Evolutionary conservation across 1,284 basidiomycete species (phyloP).

Genomic region (Tetrapyrgos nigripes): DNA sequence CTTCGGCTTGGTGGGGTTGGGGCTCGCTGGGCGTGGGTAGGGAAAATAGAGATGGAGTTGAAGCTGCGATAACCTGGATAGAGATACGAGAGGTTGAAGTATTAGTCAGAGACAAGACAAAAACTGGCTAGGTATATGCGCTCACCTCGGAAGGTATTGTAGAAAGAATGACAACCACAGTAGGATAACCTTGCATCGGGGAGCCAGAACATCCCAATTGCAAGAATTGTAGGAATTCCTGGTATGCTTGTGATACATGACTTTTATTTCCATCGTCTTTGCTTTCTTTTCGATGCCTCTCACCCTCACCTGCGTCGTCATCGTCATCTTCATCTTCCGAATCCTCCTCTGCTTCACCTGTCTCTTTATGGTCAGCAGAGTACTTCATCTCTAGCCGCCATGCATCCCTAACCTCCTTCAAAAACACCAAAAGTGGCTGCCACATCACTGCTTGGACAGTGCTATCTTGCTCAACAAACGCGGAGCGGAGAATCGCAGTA

Average conservation of each 20-base stretch:
- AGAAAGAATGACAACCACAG: constrained; percentile 78
- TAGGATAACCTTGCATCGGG: constrained; percentile 79
- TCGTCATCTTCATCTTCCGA: constrained; percentile 41
- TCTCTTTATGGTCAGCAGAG: constrained; percentile 31
- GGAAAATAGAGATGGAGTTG: neutral
- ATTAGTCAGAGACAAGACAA: neutral
- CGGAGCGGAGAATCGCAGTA: constrained; percentile 68
- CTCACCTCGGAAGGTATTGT: constrained; percentile 73
- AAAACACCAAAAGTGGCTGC: constrained; percentile 71
- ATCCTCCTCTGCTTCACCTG: constrained; percentile 33
- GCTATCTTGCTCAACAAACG: constrained; percentile 79
- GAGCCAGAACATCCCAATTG: constrained; percentile 77
- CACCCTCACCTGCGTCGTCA: constrained; percentile 18
- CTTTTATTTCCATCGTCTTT: neutral
- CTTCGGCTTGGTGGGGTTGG: no score
- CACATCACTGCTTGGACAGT: constrained; percentile 74
- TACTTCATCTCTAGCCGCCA: constrained; percentile 59
- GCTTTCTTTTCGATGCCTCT: constrained; percentile 14
- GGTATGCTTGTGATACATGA: constrained; percentile 56
- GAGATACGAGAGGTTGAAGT: neutral
- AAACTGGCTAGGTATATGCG: neutral
- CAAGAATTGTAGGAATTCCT: constrained; percentile 79
- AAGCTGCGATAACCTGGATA: constrained; percentile 39
- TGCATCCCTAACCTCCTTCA: constrained; percentile 68
- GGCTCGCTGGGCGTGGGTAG: no score